Evolutionary conservation across 2,329 filamentous ascomycete genomes (phyloP), one percentile per base, ranked within the genome.

Genomic region (Ambrosiella cleistominuta): DNA sequence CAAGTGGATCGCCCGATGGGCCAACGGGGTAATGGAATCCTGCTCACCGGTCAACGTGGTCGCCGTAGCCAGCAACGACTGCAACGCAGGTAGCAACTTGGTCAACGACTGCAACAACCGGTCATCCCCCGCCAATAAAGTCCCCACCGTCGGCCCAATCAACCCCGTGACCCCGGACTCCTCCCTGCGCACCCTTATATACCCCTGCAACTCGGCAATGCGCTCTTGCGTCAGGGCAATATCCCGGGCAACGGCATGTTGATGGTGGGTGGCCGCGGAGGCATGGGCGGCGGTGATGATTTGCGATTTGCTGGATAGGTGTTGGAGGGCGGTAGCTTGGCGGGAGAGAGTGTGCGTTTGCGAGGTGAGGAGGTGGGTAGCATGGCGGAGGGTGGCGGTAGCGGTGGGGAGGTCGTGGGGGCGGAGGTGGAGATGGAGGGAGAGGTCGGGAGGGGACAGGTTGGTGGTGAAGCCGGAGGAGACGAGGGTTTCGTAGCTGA

Each of bases 331-430:
- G 63, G 79, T 75, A 61, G 80, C 78, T 66, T 88, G 83, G 55
- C 76, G 72, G 58, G 75, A 75, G 15, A 88, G 66, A 0, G 75
- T 72, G 64, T 81, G 78, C 36, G 76, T 81, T 65, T 87, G 83
- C 66, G 77, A 77, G 61, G 78, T 74, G 36, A 87, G 84, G 15
- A 75, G 76, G 15, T 74, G 74, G 0, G 84, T 86, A 1, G 83
- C 85, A 42, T 72, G 72, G 60, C 78, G 74, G n/a, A 88, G 71
- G 57, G 83, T 78, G 2, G 77, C 74, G 54, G 85, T 80, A 13
- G 84, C 83, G 45, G 71, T 68, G 57, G 73, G 72, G 58, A 87
- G 71, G 56, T 86, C 81, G 35, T 76, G 70, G 59, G 86, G 81
- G 12, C 72, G 69, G 9, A 60, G 54, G 51, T 85, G 67, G 4